Base-by-base conservation (phyloP, 129 eudicot species). In the Logfia minima region DNA sequence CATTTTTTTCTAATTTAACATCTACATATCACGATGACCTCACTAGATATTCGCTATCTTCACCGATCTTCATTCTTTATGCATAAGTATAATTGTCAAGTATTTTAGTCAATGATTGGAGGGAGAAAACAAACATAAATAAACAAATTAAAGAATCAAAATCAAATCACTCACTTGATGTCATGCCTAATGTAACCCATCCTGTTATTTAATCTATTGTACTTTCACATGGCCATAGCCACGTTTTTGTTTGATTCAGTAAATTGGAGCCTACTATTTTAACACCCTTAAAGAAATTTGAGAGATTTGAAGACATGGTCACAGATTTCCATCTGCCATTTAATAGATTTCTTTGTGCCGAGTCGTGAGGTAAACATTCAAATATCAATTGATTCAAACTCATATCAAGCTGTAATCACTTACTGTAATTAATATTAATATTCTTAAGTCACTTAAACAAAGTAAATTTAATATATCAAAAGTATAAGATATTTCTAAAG, bases 131-230 rank as follows among this genome's bases (percentile, higher is more conserved):
- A 45, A 13, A 45, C 18, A 32, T 3, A 43, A 10, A 13, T 45
- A 45, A 45, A 45, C 53, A 48, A 48, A 48, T 5, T 18, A 1
- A 58, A 58, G 21, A 19, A n/a, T 4, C 5, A 2, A 58, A 58
- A 73, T 73, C 3, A 56, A 55, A 56, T 34, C 67, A 72, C 55
- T 65, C 59, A 68, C 39, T 77, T 55, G 81, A 68, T 41, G 81
- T 68, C 73, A 77, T 55, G 43, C 53, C 74, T 58, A 66, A 77
- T 67, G 34, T 66, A 32, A 66, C 56, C 74, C 29, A n/a, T 58
- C 28, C 13, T 19, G 19, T 32, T 56, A 45, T 58, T 58, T 34
- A 19, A 73, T 58, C 60, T 19, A 56, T 32, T 56, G 5, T 48
- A 45, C 67, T 11, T 21, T 72, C 68, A 79, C 76, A 72, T 35